Evolutionary conservation across 2,329 filamentous ascomycete species (phyloP).

Genomic region (Colletotrichum graminicola): DNA sequence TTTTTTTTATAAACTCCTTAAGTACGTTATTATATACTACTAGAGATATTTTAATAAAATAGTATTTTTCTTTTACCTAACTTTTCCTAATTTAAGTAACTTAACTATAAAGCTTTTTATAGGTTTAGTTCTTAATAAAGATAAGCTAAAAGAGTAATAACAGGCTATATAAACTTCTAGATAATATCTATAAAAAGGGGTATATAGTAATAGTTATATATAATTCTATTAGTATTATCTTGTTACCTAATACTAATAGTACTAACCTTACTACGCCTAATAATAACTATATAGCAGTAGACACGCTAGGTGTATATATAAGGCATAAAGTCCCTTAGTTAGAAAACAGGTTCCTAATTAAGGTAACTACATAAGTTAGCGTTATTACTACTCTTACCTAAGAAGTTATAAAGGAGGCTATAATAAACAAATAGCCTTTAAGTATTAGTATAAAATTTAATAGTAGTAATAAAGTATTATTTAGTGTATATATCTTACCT

Average conservation of each 20-base stretch:
- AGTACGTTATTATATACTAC: neutral
- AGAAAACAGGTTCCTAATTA: too few relatives aligned
- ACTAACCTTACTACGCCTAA: neutral
- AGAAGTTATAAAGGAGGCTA: too few relatives aligned
- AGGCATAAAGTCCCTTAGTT: too few relatives aligned
- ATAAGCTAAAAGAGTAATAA: neutral
- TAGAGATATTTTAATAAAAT: neutral
- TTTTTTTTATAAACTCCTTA: neutral
- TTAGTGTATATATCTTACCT: too few relatives aligned
- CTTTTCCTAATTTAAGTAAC: neutral
- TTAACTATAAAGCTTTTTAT: neutral
- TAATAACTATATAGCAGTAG: neutral
- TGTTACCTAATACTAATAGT: slow-evolving; percentile 7
- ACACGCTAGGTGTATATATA: neutral
- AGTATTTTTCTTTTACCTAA: neutral
- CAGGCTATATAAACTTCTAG: neutral
- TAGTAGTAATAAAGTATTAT: too few relatives aligned
- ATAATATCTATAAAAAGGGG: slow-evolving; percentile 1
- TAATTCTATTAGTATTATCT: neutral
- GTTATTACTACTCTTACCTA: too few relatives aligned
- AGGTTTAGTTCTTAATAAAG: neutral
- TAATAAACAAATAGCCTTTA: too few relatives aligned
- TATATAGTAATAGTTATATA: neutral
- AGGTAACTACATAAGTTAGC: too few relatives aligned
- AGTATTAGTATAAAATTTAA: too few relatives aligned